Base-by-base conservation (phyloP, 306 rosid genomes). In the Rosa chinensis region DNA sequence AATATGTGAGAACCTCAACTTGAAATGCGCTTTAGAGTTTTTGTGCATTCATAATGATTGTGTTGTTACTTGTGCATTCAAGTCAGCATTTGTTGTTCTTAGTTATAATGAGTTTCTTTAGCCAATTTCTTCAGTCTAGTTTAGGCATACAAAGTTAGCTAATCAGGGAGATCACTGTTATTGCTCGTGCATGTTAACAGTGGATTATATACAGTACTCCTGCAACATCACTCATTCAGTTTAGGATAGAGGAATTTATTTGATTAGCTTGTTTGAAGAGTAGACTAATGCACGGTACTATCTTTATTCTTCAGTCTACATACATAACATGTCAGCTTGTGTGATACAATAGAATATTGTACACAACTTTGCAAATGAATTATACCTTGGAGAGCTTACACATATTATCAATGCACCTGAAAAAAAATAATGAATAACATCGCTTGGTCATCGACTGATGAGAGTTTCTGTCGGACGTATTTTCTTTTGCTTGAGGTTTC, bases 1-100 rank as follows among this genome's bases (percentile, higher is more conserved):
- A 95, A 91, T 78, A 89, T 75, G 97, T 92, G 83, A 94, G 97
- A 73, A 70, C 40, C 70, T 56, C 35, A 23, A 75, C 48, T 53
- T 83, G 61, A 4, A 71, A 25, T 14, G 61, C 8, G 56, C 73
- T 35, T 40, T 18, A 6, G 4, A 55, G 10, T 59, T 0, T 59
- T 8, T 56, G 6, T 11, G 6, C 20, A 5, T 76, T 62, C 20
- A 0, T 63, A 39, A 11, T 61, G 7, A 8, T n/a, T 59, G 66
- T 61, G 66, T 20, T 25, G 17, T 32, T 49, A 12, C 52, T 59
- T 43, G 71, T 20, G 45, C 48, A 35, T 66, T 66, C 13, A 4
- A 28, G 7, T 58, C 17, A 42, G 43, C 70, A 66, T 66, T 32
- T 1, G n/a, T 18, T 47, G 50, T 47, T 47, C 2, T 9, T 1